Evolutionary conservation across 805 yeast species (phyloP), one percentile per base, ranked within the genome.

Genomic region (Isabelozyma rhagii): DNA sequence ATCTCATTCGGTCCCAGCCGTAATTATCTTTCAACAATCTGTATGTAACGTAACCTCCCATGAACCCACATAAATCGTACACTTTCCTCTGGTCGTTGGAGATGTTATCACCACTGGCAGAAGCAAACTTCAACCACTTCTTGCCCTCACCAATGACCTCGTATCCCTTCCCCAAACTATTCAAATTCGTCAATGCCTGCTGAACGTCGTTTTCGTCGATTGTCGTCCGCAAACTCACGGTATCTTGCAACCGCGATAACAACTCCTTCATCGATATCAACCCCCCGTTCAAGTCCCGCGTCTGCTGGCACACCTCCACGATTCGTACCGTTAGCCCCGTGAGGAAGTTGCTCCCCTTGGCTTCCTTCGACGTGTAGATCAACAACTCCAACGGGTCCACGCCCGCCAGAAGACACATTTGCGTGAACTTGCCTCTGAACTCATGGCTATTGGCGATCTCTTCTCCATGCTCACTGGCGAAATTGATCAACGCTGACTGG

Each of bases 221-320:
- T 17, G 70, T 60, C 21, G 68, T 54, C 51, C 62, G 66, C 17
- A 68, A 63, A 47, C 63, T 59, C 48, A 68, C 56, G 25, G 68
- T 58, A 6, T 63, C 62, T 31, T 64, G 57, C 6, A 74, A 53
- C 25, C 68, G 57, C 25, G 67, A 63, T 9, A 52, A 51, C 13
- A 73, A 58, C 51, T 73, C 78, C 39, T 79, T 73, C 25, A 89
- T 71, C 0, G 88, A 73, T 18, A 91, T 79, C 11, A 90, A 71
- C 0, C 97, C 97, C 13, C 97, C 97, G 61, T 89, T 92, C 51
- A 84, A 69, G 49, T 79, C 84, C 54, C 85, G 69, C 2, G 93
- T 86, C 21, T 75, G 73, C 47, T 85, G 82, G 60, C 96, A 88
- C 3, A 85, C 72, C 58, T 91, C 96, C 11, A 91, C 85, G 13